Evolutionary conservation across 768 basidiomycete genomes (phyloP), one percentile per base, ranked within the genome.

Genomic region (Leccinellum luteum): DNA sequence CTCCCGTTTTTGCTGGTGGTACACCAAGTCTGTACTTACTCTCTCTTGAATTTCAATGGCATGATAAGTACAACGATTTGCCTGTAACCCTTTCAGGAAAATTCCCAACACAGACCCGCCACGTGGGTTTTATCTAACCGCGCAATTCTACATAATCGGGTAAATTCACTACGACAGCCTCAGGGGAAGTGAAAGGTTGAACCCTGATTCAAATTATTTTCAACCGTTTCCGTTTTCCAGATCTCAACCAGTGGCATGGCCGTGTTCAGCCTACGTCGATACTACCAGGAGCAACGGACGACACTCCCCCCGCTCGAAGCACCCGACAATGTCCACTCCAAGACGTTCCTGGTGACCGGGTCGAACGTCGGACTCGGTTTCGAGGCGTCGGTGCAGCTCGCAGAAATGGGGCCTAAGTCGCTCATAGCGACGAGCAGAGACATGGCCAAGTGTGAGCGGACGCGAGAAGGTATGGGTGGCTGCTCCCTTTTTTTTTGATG

Each of bases 271-370:
- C 32, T 55, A 13, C 12, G 4, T 30, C 52, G 4, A 30, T 68
- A 58, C 34, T 28, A 66, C 10, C 64, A 54, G 21, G 67, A 67
- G 34, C 67, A 70, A 54, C 55, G 61, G 48, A 56, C 27, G n/a
- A 31, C n/a, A 2, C 60, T 72, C 21, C 64, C 57, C 13, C 32
- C 38, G 5, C 49, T 55, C 13, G 23, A 15, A 19, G 28, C 48
- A 13, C 30, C 23, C 1, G 69, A 59, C 6, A 74, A 81, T 54
- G 66, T 84, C 15, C 62, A 66, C 7, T 78, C 76, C 4, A 79
- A 79, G 64, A 78, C 77, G 6, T 70, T 84, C 19, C 57, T 83
- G 10, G 75, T 85, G 21, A 71, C 75, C 15, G 78, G 77, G 6
- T 79, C 81, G 0, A 85, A 82, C 60, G 70, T 72, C 21, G 84